Evolutionary conservation across 2,329 filamentous ascomycete genomes (phyloP), one percentile per base, ranked within the genome.

Genomic region (Fusarium sacchari): DNA sequence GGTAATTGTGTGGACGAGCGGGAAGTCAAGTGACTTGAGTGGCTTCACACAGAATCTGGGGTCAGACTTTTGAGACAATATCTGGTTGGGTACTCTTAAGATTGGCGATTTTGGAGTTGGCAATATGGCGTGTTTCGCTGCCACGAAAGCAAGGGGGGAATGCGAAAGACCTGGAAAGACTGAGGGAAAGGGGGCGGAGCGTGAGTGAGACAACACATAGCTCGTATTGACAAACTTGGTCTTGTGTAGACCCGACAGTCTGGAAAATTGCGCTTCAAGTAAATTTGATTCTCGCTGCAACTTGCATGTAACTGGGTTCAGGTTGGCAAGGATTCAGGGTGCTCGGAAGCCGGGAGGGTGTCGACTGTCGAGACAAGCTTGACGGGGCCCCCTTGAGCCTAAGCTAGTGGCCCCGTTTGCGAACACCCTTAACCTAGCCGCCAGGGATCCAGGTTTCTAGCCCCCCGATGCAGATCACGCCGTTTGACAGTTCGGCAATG

Each of bases 181-280:
- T 44, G 46, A 39, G n/a, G n/a, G 67, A 59, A 68, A 63, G 61
- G 64, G 72, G 64, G 52, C 60, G 65, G 75, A 69, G 68, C 60
- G 59, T 49, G 46, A 52, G 62, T 59, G 66, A 72, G 72, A 73
- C 67, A 73, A 67, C 67, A 58, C 67, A 60, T 68, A 68, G 60
- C 73, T 75, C 72, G 74, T 74, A 73, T 74, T 73, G 73, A 62
- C 64, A 73, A 73, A 69, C 67, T 77, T 67, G 60, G 56, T 49
- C 70, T 71, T 66, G 71, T 77, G 71, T 75, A 75, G 74, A 79
- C 77, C 80, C 80, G 80, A 81, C 79, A 80, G 78, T 77, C 61
- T 81, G 80, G 80, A 81, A 81, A 81, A 81, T 81, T 80, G 79
- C 78, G 76, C 78, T 76, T 73, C 75, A 71, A 67, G 76, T 76